Conservation (phyloP, 106 monocot genomes). For the Vanilla planifolia region DNA sequence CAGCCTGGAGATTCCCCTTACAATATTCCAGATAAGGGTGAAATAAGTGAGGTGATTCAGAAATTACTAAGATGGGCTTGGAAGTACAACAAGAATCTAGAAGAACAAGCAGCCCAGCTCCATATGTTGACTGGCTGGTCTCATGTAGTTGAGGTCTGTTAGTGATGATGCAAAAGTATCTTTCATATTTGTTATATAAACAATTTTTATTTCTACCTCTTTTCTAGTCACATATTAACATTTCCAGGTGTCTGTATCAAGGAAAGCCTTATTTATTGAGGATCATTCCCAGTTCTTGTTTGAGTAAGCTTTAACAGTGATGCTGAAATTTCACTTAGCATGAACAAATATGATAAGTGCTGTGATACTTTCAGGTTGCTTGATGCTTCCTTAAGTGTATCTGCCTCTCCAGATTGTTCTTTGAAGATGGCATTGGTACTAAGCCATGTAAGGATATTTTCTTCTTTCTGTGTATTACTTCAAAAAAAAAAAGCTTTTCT, state of each 20-base stretch:
- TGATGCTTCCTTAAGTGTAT: conserved; percentile 74
- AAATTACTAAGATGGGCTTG: conserved; percentile 88
- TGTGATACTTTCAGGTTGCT: conserved; percentile 41
- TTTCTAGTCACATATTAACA: background rate
- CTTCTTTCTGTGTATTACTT: background rate
- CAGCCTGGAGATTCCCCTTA: conserved; percentile 29
- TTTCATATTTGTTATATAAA: background rate
- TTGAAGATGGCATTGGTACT: conserved; percentile 83
- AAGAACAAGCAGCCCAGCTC: conserved; percentile 95
- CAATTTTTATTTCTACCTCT: background rate
- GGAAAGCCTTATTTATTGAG: conserved; percentile 74
- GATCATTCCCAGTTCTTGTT: conserved; percentile 76
- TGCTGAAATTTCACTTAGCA: background rate
- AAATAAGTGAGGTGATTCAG: conserved; percentile 51
- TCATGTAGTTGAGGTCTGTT: conserved; percentile 72
- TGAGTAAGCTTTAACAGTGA: conserved; percentile 44
- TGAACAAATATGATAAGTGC: background rate
- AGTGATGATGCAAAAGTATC: background rate
- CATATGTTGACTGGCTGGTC: conserved; percentile 96
- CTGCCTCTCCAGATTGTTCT: conserved; percentile 87
- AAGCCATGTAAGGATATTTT: conserved; percentile 52
- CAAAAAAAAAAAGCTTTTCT: background rate
- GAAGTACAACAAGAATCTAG: conserved; percentile 88
- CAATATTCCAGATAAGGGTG: conserved; percentile 42
- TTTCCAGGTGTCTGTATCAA: conserved; percentile 79